Evolutionary conservation across 495 filamentous ascomycete genomes (phyloP), one percentile per base, ranked within the genome.

Genomic region (Podospora fimiseda): DNA sequence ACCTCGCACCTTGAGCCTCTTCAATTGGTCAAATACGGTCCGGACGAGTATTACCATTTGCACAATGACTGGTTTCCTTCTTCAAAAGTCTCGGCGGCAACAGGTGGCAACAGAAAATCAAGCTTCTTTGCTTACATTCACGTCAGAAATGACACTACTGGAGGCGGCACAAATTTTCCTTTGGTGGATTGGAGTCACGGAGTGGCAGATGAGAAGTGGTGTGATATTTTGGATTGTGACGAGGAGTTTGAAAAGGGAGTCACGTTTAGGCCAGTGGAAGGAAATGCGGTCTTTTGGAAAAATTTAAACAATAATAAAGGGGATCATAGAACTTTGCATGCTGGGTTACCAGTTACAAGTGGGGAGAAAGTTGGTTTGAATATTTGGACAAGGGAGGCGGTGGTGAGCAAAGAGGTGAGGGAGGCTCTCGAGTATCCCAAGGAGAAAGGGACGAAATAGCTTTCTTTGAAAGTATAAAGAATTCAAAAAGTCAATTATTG

Each of bases 351-450:
- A 18, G 84, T 88, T 9, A 78, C 72, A 27, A 70, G 66, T 50
- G 85, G 85, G 36, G 76, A 67, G 51, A 89, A 89, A 74, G 75
- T 87, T 51, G 85, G 85, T n/a, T 74, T 89, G 79, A 89, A 89
- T 68, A 84, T 88, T 58, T 89, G 85, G 85, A 82, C 73, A 11
- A 65, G 68, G 36, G 66, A 70, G 59, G 62, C 58, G 22, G 61
- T 60, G 1, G 30, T 72, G 19, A 53, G 59, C 8, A 64, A 69
- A 33, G 67, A 67, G 50, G 55, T 64, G 24, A 57, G 67, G 41
- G 69, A 62, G 39, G 42, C 38, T 20, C 58, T 66, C 50, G 50
- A 46, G 13, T 58, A 58, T 50, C 56, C 56, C 8, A 47, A 47
- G 27, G 27, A 11, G 11, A 33, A 33, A n/a, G n/a, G n/a, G n/a